Percentiles rank a stretch among this genome's conserved stretches.
Evolutionary conservation across 148 eudicot genomes (phyloP).

Genomic region (Agrostemma githago): DNA sequence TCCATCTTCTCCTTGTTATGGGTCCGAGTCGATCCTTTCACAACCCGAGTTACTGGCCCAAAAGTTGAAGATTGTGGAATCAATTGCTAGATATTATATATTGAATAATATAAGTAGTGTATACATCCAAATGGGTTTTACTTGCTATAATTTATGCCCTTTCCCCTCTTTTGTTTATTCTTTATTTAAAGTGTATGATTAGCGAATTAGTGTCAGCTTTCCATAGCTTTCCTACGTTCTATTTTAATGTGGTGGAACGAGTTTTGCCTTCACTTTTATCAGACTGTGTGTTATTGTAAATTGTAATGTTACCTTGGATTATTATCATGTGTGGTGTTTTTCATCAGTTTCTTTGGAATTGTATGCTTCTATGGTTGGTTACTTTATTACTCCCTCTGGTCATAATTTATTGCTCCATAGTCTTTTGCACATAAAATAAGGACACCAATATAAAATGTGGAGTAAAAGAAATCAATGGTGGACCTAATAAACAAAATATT

Average conservation of each 20-base stretch:
- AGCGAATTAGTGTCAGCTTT: not conserved
- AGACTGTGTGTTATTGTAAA: not conserved
- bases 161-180: not conserved
- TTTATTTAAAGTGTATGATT: not conserved
- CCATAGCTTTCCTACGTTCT: not conserved
- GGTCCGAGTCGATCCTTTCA: slow-evolving; percentile 86
- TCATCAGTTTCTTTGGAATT: no score
- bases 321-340: no score
- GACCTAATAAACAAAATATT: no score
- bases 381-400: no score
- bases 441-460: no score
- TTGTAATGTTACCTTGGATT: not conserved
- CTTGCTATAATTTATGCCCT: not conserved
- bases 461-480: no score
- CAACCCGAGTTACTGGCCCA: slow-evolving; percentile 40
- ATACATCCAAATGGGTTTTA: not conserved
- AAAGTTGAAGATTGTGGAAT: slow-evolving; percentile 87
- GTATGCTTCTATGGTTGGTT: no score
- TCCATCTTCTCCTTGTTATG: slow-evolving; percentile 84
- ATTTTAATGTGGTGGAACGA: not conserved
- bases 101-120: not conserved
- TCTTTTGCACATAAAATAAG: no score
- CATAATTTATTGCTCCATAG: no score
- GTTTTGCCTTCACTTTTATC: not conserved
- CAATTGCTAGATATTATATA: slow-evolving; percentile 51